A percentile compares a stretch with the other conserved stretches of the same genome.
phyloP scores from a whole-genome alignment of 2,329 filamentous ascomycete genomes.

The Blastomyces gilchristii region DNA sequence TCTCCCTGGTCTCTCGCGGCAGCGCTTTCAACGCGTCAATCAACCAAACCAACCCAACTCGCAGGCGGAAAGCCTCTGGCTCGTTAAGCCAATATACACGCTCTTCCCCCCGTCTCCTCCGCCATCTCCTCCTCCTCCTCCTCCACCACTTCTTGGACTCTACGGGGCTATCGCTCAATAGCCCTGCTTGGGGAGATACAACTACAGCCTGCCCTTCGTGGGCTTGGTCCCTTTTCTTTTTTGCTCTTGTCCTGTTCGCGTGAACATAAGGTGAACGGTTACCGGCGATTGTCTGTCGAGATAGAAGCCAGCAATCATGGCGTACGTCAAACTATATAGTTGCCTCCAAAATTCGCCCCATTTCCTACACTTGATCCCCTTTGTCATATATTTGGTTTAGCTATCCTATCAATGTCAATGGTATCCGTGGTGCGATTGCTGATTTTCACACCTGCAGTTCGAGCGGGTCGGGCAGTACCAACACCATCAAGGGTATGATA shows the following conservation, averaged over 20 bases:
- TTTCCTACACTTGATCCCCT: not conserved
- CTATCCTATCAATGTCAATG: constrained; percentile 8
- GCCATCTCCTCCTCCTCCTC: not conserved
- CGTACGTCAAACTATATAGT: constrained; percentile 30
- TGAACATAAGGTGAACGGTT: not conserved
- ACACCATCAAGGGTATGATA: constrained; percentile 45
- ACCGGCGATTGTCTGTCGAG: not conserved
- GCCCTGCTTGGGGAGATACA: not conserved
- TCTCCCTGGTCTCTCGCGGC: not conserved
- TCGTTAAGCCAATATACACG: not conserved
- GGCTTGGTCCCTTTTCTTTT: not conserved
- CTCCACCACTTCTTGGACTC: not conserved
- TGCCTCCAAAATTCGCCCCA: not conserved
- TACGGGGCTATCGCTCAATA: not conserved
- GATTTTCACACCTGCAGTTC: constrained; percentile 21
- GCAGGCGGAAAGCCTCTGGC: not conserved
- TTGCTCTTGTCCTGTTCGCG: not conserved
- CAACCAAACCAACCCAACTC: not conserved
- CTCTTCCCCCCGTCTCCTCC: not conserved
- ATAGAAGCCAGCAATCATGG: constrained; percentile 30
- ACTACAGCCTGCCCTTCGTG: constrained; percentile 2
- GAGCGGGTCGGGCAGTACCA: constrained; percentile 27
- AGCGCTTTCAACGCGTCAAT: not conserved
- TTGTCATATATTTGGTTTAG: not conserved
- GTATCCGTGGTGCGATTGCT: constrained; percentile 9